Base-by-base conservation (phyloP, 148 eudicot species). In the Hydrangea macrophylla region DNA sequence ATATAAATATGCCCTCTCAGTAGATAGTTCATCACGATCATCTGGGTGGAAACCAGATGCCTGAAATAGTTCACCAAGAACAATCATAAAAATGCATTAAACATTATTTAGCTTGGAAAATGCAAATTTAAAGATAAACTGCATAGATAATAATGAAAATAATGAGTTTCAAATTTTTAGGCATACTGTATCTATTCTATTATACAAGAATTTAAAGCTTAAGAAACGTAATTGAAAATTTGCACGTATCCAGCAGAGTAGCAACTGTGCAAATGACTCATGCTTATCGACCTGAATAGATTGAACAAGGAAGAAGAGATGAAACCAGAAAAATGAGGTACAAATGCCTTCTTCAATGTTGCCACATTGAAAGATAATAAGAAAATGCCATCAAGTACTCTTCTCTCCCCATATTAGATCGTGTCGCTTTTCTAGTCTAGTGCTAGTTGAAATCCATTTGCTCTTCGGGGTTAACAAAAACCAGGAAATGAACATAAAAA, bases 1-100 rank as follows among this genome's bases (percentile, higher is more conserved):
- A 77, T 84, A 82, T 58, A 82, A 63, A 58, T 78, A 51, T 62
- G 90, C 72, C 58, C 75, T 80, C 67, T 82, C 83, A 53, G 85
- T 85, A 71, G 90, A 78, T 27, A 83, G 44, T 74, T 80, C 85
- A 81, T 79, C 88, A 69, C 54, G 84, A 64, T 60, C 81, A 75
- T 78, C 79, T 45, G 78, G 82, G 65, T 68, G 86, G 55, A 79
- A 69, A 66, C 68, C 83, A 53, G 87, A 71, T 32, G 59, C 92
- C 92, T 92, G 79, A 75, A 70, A 60, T 48, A 42, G 64, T 37
- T 39, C 60, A 61, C 53, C 48, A 45, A 25, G 62, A 55, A 73
- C 42, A 67, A 67, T 53, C 12, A 65, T 48, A 73, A 7, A 7
- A 51, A 37, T 39, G 24, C 10, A 23, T 26, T 22, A 20, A 33